phyloP scores from a whole-genome alignment of 176 grass and related monocot genomes.

The Musa acuminata region DNA sequence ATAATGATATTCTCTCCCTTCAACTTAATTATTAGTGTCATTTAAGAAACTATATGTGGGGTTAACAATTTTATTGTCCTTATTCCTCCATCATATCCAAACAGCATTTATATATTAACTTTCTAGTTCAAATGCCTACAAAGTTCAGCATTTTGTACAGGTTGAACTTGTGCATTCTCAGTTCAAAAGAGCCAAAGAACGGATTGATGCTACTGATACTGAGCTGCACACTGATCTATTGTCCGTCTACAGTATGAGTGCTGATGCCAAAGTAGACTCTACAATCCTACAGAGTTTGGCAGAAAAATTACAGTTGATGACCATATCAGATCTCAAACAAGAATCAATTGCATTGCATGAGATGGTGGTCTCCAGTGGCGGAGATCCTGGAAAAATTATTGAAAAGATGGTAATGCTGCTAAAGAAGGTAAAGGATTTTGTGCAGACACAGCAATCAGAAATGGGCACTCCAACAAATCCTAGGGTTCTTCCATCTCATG shows the following conservation, averaged over 20 bases:
- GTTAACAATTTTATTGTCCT: no score
- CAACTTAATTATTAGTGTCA: background rate
- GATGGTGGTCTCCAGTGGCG: background rate
- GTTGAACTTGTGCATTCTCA: slow-evolving; percentile 21
- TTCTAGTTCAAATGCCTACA: background rate
- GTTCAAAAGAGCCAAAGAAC: slow-evolving; percentile 18
- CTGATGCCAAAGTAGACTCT: slow-evolving; percentile 12
- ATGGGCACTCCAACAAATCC: background rate
- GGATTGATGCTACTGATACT: slow-evolving; percentile 3
- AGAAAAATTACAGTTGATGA: slow-evolving; percentile 16
- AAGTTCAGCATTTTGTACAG: background rate
- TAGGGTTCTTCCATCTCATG: background rate
- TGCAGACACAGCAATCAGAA: slow-evolving; percentile 17
- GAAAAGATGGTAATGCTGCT: slow-evolving; percentile 18
- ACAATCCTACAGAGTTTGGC: slow-evolving; percentile 6
- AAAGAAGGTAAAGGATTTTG: slow-evolving; percentile 15
- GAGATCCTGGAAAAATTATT: slow-evolving; percentile 19
- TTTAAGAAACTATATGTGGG: no score
- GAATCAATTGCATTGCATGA: slow-evolving; percentile 22
- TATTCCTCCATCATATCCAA: no score
- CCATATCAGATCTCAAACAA: slow-evolving; percentile 25
- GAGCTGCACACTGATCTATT: slow-evolving; percentile 9
- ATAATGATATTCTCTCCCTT: no score
- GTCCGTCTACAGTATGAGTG: background rate
- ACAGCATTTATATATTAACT: background rate